These are phyloP conservation scores for Cyphellophora europaea DNA, from an alignment of 2,329 filamentous ascomycete genomes.

Conservation along the genomic window DNA sequence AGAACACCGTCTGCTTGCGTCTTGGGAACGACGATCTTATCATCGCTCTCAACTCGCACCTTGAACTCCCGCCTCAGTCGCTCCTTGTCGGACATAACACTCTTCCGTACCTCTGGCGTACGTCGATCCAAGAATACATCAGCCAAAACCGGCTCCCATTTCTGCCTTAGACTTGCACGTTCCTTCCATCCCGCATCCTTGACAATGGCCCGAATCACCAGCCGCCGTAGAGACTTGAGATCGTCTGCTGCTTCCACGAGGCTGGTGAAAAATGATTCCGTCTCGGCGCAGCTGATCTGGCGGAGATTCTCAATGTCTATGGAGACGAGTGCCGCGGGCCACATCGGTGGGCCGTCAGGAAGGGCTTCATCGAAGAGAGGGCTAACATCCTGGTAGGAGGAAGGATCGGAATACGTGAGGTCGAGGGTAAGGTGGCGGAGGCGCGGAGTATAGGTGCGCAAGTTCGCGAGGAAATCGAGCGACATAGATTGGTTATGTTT, in stretches of 20 bases:
- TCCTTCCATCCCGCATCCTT: conserved; percentile 70
- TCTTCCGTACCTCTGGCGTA: no score
- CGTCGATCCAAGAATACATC: conserved; percentile 37
- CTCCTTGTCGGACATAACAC: no score
- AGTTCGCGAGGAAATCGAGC: conserved; percentile 59
- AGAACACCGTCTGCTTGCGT: no score
- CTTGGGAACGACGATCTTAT: no score
- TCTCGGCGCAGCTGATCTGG: conserved; percentile 60
- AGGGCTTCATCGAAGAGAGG: conserved; percentile 59
- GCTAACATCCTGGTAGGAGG: conserved; percentile 61
- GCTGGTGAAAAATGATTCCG: conserved; percentile 69
- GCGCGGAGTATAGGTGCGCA: conserved; percentile 60
- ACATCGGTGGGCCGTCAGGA: conserved; percentile 48
- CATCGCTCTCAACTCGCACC: no score
- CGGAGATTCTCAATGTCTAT: conserved; percentile 71
- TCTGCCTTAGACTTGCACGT: conserved; percentile 66
- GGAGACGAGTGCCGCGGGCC: conserved; percentile 62
- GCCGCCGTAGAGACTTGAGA: conserved; percentile 57
- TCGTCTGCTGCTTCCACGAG: conserved; percentile 61
- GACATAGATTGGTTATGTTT: conserved; percentile 73
- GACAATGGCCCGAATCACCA: conserved; percentile 69
- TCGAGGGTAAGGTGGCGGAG: conserved; percentile 68
- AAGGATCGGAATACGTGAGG: conserved; percentile 65
- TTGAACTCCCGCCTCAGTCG: no score
- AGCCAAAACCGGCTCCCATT: conserved; percentile 65